Percentiles rank a stretch among this genome's conserved stretches.
Evolutionary conservation across 1,139 yeast genomes (phyloP).

Genomic region (Martiniozyma asiatica): DNA sequence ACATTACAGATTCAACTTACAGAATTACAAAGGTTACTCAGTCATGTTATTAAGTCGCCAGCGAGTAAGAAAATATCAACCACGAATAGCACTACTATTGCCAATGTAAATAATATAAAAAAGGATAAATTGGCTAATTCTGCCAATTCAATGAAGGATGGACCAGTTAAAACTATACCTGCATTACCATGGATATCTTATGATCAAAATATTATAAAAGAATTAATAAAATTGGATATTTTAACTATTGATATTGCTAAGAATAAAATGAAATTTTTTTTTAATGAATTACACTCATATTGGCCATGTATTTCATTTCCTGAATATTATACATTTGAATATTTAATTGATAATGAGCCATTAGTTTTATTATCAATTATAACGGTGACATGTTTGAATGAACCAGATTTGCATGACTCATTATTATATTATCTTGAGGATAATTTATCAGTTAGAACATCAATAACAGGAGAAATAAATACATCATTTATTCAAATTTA

Average conservation of each 20-base stretch:
- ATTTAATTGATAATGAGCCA: constrained; percentile 31
- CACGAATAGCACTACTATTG: too few relatives aligned
- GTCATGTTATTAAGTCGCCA: too few relatives aligned
- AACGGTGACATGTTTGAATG: constrained; percentile 36
- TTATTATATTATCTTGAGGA: constrained; percentile 35
- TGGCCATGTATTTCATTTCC: constrained; percentile 40
- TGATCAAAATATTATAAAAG: constrained; percentile 30
- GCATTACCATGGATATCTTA: constrained; percentile 29
- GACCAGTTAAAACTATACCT: constrained; percentile 22
- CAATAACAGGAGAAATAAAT: constrained; percentile 32
- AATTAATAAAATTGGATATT: constrained; percentile 26
- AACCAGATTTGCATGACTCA: constrained; percentile 31
- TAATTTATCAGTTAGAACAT: constrained; percentile 32
- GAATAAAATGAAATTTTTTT: constrained; percentile 26
- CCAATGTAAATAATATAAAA: too few relatives aligned
- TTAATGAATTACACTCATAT: constrained; percentile 29
- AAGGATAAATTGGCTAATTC: constrained; percentile 16
- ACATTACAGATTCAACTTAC: too few relatives aligned
- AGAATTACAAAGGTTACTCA: too few relatives aligned
- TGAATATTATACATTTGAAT: constrained; percentile 26
- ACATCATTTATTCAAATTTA: constrained; percentile 32
- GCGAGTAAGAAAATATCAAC: too few relatives aligned
- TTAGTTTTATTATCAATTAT: constrained; percentile 34
- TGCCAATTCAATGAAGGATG: constrained; percentile 24
- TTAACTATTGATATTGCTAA: constrained; percentile 22